A percentile compares a stretch with the other conserved stretches of the same genome.
Evolutionary conservation across 2,329 filamentous ascomycete genomes (phyloP).

Genomic region (Grosmannia serpens): DNA sequence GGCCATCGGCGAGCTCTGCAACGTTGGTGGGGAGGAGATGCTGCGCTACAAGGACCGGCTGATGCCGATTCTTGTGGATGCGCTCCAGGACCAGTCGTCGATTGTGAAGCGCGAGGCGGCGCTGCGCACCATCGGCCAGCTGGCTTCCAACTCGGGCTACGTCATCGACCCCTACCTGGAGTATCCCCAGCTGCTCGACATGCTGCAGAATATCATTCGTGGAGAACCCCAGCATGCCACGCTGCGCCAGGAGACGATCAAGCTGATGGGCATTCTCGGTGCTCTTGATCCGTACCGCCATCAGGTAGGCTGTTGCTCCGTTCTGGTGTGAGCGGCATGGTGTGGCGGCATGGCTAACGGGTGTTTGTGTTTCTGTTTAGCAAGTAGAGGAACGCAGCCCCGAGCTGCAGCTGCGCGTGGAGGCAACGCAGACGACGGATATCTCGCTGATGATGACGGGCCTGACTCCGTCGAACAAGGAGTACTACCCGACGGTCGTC

Average conservation of each 20-base stretch:
- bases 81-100: constrained; percentile 87
- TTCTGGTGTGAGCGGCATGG: background rate
- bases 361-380: constrained; percentile 16
- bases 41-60: constrained; percentile 78
- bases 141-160: constrained; percentile 94
- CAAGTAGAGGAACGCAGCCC: constrained; percentile 84
- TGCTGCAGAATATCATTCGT: constrained; percentile 88
- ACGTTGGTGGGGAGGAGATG: constrained; percentile 91
- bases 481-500: constrained; percentile 96
- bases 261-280: constrained; percentile 88
- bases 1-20: constrained; percentile 87
- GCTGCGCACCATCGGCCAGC: constrained; percentile 76
- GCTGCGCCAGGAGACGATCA: constrained; percentile 87
- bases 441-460: constrained; percentile 98
- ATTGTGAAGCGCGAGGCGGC: constrained; percentile 84
- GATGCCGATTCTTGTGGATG: constrained; percentile 91
- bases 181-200: constrained; percentile 84
- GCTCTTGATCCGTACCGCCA: constrained; percentile 94
- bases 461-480: constrained; percentile 89
- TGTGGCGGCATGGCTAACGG: background rate
- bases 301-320: constrained; percentile 38
- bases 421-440: constrained; percentile 65
- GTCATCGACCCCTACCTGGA: constrained; percentile 94
- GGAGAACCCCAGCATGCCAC: constrained; percentile 75
- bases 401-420: constrained; percentile 59